phyloP scores from a whole-genome alignment of 768 basidiomycete genomes.

The Dioszegia aurantiaca region DNA sequence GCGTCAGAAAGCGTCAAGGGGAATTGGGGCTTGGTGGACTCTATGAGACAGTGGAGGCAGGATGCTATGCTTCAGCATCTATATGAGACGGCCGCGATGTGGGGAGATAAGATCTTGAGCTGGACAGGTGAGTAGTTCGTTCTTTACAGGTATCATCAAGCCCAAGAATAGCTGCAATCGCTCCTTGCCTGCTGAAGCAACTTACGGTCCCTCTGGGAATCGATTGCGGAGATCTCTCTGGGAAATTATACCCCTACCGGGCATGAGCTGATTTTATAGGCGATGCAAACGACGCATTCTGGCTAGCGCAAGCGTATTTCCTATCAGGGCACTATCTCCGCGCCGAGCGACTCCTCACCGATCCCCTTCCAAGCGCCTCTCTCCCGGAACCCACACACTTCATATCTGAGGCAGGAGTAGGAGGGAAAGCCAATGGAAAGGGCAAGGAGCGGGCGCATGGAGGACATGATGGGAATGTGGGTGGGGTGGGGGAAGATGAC shows the following conservation, averaged over 20 bases:
- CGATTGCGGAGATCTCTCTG: too few species aligned
- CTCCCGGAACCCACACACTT: background rate
- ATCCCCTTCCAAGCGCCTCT: slow-evolving; percentile 66
- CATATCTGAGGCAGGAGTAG: slow-evolving; percentile 1
- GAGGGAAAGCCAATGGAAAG: slow-evolving; percentile 32
- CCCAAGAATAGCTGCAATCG: too few species aligned
- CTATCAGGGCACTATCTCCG: slow-evolving; percentile 93
- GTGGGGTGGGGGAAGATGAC: slow-evolving; percentile 9
- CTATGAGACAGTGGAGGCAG: slow-evolving; percentile 94
- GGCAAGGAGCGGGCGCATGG: slow-evolving; percentile 10
- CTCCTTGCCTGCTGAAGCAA: too few species aligned
- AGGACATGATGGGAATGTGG: slow-evolving; percentile 23
- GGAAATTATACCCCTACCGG: too few species aligned
- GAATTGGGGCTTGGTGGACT: slow-evolving; percentile 79
- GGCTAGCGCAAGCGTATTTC: slow-evolving; percentile 97
- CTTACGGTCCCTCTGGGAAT: too few species aligned
- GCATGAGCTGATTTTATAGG: slow-evolving; percentile 56
- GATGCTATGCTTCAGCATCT: slow-evolving; percentile 98
- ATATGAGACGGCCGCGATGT: slow-evolving; percentile 94
- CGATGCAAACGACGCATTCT: slow-evolving; percentile 97
- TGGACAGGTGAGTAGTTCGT: slow-evolving; percentile 73
- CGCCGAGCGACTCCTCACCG: slow-evolving; percentile 82
- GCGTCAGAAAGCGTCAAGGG: too few species aligned
- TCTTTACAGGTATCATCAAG: too few species aligned
- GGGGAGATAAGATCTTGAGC: slow-evolving; percentile 94